Evolutionary conservation across 257 asterid genomes (phyloP), one percentile per base, ranked within the genome.

Genomic region (Misopates orontium): DNA sequence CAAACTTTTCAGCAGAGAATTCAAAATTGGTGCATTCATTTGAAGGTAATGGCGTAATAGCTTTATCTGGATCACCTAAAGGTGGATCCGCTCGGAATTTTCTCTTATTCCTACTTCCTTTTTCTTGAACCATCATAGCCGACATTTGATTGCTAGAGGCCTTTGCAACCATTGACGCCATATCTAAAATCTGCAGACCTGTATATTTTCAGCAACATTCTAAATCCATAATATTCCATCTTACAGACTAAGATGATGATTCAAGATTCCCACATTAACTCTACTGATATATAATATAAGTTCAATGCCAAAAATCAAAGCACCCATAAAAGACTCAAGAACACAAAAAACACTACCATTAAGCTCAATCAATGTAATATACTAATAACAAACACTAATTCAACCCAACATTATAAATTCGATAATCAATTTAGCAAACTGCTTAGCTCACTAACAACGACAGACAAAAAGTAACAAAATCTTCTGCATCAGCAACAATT

Each of bases 81-180:
- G 95, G 96, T 19, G 95, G 87, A 80, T 90, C 99, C 7, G 97
- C 95, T 59, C 96, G 80, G 78, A 90, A 94, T 73, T 94, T 94
- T 71, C 99, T 80, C 80, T 94, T 94, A 68, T 94, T 94, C 84
- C 99, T 74, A 61, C 96, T 90, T 39, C 87, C 97, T 64, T 86
- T 94, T 64, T 83, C 95, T 76, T 81, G 87, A 47, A 81, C 77
- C 11, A 77, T 77, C 88, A 88, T 67, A 36, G 73, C 77, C 9
- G 90, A 86, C 77, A 83, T 82, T 82, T 82, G 96, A 69, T 82
- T 77, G 75, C 82, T 76, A 76, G 93, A 83, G 56, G 87, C 78
- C 80, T 90, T 80, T 1, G 89, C 87, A 62, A 85, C 93, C 88
- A 78, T 74, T 44, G 95, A 86, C 69, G 87, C 95, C 97, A 94